Conservation (phyloP, 495 filamentous ascomycete species). For the Penicillium ucsense region DNA sequence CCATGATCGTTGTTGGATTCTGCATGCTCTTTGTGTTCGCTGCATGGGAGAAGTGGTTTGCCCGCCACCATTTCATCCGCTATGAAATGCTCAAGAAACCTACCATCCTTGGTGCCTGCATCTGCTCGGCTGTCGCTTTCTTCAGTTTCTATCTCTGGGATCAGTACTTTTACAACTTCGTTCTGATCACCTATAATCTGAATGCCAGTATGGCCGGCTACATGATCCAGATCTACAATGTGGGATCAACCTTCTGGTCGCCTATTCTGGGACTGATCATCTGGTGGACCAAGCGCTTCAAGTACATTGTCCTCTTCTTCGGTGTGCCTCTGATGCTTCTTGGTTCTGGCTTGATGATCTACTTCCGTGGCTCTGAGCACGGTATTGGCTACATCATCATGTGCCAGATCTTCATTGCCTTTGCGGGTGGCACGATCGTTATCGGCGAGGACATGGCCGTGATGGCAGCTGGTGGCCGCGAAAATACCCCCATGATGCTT, state of each 20-base stretch:
- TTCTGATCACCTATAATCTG: slow-evolving; percentile 61
- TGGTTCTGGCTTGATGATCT: slow-evolving; percentile 56
- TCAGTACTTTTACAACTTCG: slow-evolving; percentile 57
- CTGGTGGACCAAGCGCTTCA: slow-evolving; percentile 47
- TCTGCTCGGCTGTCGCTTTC: slow-evolving; percentile 44
- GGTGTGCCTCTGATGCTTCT: slow-evolving; percentile 56
- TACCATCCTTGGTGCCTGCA: slow-evolving; percentile 55
- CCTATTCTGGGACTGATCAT: slow-evolving; percentile 50
- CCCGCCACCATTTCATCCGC: slow-evolving; percentile 52
- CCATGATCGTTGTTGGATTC: slow-evolving; percentile 47
- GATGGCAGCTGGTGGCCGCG: slow-evolving; percentile 54
- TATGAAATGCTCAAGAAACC: slow-evolving; percentile 51
- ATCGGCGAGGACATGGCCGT: slow-evolving; percentile 64
- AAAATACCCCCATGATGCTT: slow-evolving; percentile 62
- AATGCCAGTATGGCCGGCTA: slow-evolving; percentile 50
- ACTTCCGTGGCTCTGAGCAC: slow-evolving; percentile 52
- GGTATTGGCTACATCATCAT: slow-evolving; percentile 62
- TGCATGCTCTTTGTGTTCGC: slow-evolving; percentile 46
- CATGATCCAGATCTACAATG: slow-evolving; percentile 57
- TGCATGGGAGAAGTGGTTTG: slow-evolving; percentile 47
- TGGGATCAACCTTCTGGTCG: slow-evolving; percentile 58
- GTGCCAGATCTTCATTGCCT: slow-evolving; percentile 72
- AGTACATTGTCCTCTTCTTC: slow-evolving; percentile 48
- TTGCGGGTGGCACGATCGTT: slow-evolving; percentile 54
- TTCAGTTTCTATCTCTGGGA: slow-evolving; percentile 61